Percentiles rank a stretch among this genome's conserved stretches.
Evolutionary conservation across 1,284 basidiomycete species (phyloP).

Genomic region (Schizophyllum commune): DNA sequence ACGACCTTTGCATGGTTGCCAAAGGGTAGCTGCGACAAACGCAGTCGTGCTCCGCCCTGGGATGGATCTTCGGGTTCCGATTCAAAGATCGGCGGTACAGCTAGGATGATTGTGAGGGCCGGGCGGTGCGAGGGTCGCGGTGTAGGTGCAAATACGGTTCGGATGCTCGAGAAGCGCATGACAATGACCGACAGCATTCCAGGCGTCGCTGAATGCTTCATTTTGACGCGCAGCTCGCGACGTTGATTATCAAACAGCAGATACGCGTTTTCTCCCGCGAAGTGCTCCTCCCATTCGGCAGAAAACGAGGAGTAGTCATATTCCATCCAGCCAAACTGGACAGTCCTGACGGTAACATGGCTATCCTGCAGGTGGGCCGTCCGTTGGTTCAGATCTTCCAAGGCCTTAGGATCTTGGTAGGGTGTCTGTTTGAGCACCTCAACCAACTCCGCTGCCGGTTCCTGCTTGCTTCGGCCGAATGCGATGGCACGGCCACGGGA

Average conservation of each 20-base stretch:
- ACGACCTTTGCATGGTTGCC: slow-evolving; percentile 28
- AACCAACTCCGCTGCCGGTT: no score
- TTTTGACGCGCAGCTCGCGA: neutral
- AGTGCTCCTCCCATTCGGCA: slow-evolving; percentile 41
- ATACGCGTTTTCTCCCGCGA: neutral
- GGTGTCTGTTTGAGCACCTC: no score
- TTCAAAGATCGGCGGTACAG: slow-evolving; percentile 39
- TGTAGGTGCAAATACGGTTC: slow-evolving; percentile 26
- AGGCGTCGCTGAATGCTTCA: neutral
- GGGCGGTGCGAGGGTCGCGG: slow-evolving; percentile 21
- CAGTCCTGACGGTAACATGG: slow-evolving; percentile 7
- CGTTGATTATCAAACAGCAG: neutral
- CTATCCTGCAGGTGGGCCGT: neutral
- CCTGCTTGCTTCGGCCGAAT: no score
- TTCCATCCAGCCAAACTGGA: slow-evolving; percentile 52
- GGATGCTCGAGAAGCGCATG: slow-evolving; percentile 40
- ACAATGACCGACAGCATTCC: slow-evolving; percentile 19
- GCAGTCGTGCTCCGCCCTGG: slow-evolving; percentile 13
- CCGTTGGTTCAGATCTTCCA: no score
- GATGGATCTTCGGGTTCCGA: slow-evolving; percentile 1
- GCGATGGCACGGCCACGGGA: no score
- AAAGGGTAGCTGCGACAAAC: slow-evolving; percentile 26
- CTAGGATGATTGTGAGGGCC: slow-evolving; percentile 33
- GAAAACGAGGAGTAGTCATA: slow-evolving; percentile 33
- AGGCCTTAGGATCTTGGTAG: no score